These are phyloP conservation scores for Xylaria polymorpha DNA, from an alignment of 2,329 filamentous ascomycete genomes.

Conservation along the genomic window DNA sequence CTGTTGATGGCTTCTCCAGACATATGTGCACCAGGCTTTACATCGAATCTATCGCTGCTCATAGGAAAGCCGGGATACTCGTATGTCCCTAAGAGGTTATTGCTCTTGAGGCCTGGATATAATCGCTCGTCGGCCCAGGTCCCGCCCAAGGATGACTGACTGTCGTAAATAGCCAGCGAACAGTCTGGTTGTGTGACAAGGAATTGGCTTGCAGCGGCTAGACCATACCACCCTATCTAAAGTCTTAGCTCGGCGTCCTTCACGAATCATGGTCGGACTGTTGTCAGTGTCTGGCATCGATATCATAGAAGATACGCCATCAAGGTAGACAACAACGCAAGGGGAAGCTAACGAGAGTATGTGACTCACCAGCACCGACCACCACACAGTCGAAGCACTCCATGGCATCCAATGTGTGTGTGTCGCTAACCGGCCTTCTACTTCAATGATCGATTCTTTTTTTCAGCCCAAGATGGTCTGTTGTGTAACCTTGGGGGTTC, in stretches of 20 bases:
- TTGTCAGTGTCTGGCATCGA: constrained; percentile 1
- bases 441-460: neutral
- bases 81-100: constrained; percentile 79
- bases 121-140: constrained; percentile 76
- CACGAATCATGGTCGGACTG: neutral
- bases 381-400: constrained; percentile 61
- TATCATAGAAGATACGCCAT: neutral
- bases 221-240: constrained; percentile 62
- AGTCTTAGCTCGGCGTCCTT: constrained; percentile 15
- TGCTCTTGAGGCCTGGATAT: constrained; percentile 76
- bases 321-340: neutral
- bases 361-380: constrained; percentile 63
- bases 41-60: constrained; percentile 61
- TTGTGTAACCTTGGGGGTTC: neutral
- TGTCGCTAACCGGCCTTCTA: neutral
- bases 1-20: constrained; percentile 65
- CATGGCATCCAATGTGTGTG: constrained; percentile 45
- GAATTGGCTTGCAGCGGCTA: constrained; percentile 71
- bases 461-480: neutral
- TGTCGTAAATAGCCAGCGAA: constrained; percentile 69
- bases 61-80: constrained; percentile 82
- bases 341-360: constrained; percentile 2
- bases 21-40: constrained; percentile 66
- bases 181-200: constrained; percentile 67
- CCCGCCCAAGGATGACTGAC: constrained; percentile 69